Evolutionary conservation across 352 stramenopile species (phyloP).

Genomic region (Phytopythium helicoides): DNA sequence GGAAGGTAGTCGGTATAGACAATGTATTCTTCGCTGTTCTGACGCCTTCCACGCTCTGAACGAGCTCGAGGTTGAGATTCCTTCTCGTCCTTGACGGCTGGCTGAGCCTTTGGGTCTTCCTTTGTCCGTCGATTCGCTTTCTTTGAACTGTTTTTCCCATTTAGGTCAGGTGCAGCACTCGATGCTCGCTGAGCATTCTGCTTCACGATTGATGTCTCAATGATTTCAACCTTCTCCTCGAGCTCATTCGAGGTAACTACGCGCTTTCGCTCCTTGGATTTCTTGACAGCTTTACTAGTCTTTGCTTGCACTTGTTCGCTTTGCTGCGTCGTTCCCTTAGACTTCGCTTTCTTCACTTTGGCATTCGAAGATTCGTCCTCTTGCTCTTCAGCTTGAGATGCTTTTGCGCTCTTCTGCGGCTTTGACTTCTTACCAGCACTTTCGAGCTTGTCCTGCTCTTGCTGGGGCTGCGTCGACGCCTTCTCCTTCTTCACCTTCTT

Average conservation of each 20-base stretch:
- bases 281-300: too few species aligned
- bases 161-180: neutral
- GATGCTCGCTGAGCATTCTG: neutral
- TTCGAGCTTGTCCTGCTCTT: too few species aligned
- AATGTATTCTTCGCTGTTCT: constrained; percentile 8
- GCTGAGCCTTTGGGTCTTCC: neutral
- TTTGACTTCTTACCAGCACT: constrained; percentile 7
- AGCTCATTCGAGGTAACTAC: neutral
- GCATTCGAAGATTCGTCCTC: neutral
- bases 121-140: neutral
- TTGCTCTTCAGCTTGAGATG: too few species aligned
- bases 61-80: neutral
- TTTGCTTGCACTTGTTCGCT: too few species aligned
- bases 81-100: neutral
- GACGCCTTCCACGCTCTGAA: neutral
- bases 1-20: constrained; percentile 41
- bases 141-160: constrained; percentile 6
- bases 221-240: constrained; percentile 1
- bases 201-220: constrained; percentile 10
- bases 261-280: too few species aligned
- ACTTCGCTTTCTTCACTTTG: constrained; percentile 3
- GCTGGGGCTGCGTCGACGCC: too few species aligned
- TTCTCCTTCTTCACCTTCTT: constrained; percentile 9
- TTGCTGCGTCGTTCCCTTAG: constrained; percentile 8
- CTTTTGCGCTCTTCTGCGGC: neutral